Evolutionary conservation across 495 filamentous ascomycete genomes (phyloP), one percentile per base, ranked within the genome.

Genomic region (Penicillium argentinense): DNA sequence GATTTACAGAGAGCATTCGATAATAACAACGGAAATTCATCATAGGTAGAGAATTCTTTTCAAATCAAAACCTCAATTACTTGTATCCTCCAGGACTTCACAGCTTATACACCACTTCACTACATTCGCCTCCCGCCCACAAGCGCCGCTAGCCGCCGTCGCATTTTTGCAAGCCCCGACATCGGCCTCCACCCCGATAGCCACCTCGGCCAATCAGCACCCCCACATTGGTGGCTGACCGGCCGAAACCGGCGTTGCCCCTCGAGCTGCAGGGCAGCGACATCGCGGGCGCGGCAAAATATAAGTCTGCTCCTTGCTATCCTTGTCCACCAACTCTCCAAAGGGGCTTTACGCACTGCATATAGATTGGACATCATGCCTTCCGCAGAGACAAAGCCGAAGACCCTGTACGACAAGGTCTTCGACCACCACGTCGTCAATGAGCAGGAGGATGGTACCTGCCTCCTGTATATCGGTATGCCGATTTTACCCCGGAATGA

Each of bases 351-450:
- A 42, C 34, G 47, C 45, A 27, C 32, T 42, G 13, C 26, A 58
- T 34, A 24, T 22, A 9, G 41, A 49, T 43, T 41, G 33, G 24
- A 48, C 66, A 83, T 67, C 50, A 97, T 97, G 91, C 90, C 91
- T 59, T 78, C 76, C 62, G 86, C 84, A 57, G 85, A 88, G 57
- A 73, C 75, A 62, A 77, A 78, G 47, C 91, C 88, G 38, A 86
- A 84, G 71, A 97, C 91, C 61, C 82, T 96, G 66, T 97, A 98
- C 72, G 93, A 98, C 79, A 97, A 97, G 82, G 91, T 98, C 64
- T 86, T 97, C 66, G 79, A 86, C 52, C 83, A 82, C 67, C 93
- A 98, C 70, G 87, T 96, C 50, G 90, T 98, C 60, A 88, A 97
- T 57, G 88, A 91, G 78, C 86, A 89, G 73, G 82, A 89, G 16